These are phyloP conservation scores for Claviceps sp. DNA, from an alignment of 2,329 filamentous ascomycete species.

Conservation along the genomic window DNA sequence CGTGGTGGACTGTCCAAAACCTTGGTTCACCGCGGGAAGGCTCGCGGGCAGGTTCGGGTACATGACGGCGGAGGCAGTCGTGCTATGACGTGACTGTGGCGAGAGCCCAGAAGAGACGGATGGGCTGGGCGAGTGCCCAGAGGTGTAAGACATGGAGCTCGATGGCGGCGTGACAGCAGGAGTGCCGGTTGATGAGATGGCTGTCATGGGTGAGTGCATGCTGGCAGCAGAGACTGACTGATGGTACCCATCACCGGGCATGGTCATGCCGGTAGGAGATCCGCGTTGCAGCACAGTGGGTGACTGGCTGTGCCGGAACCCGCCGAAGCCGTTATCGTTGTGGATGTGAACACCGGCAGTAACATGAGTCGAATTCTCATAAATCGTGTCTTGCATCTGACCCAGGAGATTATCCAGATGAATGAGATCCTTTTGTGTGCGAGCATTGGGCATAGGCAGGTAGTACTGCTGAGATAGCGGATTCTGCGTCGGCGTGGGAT, in stretches of 20 bases:
- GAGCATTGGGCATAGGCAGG: conserved; percentile 72
- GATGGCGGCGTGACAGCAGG: conserved; percentile 66
- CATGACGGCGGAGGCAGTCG: conserved; percentile 46
- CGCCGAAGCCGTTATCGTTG: conserved; percentile 50
- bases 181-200: conserved; percentile 51
- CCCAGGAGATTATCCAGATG: conserved; percentile 92
- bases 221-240: conserved; percentile 36
- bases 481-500: conserved; percentile 43
- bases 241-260: conserved; percentile 24
- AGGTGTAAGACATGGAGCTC: conserved; percentile 63
- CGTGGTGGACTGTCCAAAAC: conserved; percentile 56
- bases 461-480: conserved; percentile 60
- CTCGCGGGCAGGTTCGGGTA: conserved; percentile 54
- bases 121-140: conserved; percentile 60
- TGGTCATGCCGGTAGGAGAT: conserved; percentile 17
- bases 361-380: conserved; percentile 77
- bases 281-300: conserved; percentile 29
- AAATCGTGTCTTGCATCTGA: conserved; percentile 91
- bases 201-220: conserved; percentile 47
- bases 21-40: conserved; percentile 50
- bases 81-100: conserved; percentile 49
- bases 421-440: conserved; percentile 85
- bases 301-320: conserved; percentile 44
- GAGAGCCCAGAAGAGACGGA: conserved; percentile 55
- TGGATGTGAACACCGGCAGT: conserved; percentile 69